Percentiles rank a stretch among this genome's conserved stretches.
These are phyloP conservation scores for Aspergillus sparsus DNA, from an alignment of 495 filamentous ascomycete genomes.

Conservation along the genomic window DNA sequence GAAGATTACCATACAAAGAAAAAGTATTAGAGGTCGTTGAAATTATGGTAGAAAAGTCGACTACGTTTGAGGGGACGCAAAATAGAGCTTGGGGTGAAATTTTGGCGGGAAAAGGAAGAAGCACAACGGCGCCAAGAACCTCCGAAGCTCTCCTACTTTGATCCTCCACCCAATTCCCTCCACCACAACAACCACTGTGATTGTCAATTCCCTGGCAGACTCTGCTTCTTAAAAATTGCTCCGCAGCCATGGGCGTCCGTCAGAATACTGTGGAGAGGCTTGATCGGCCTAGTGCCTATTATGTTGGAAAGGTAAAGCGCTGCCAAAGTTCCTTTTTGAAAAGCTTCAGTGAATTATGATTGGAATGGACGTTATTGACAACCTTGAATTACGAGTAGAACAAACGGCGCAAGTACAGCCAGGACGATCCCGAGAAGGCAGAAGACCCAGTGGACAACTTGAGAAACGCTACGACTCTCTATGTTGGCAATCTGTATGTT, in stretches of 20 bases:
- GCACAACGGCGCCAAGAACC: conserved; percentile 21
- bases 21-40: conserved; percentile 8
- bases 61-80: background rate
- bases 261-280: conserved; percentile 77
- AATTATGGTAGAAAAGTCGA: background rate
- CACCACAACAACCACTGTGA: background rate
- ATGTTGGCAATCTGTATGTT: conserved; percentile 92
- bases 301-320: conserved; percentile 64
- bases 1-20: background rate
- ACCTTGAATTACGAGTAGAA: conserved; percentile 50
- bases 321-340: conserved; percentile 24
- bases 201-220: background rate
- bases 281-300: conserved; percentile 89
- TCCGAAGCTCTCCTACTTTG: conserved; percentile 15
- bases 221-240: background rate
- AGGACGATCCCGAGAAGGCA: conserved; percentile 58
- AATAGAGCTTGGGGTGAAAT: conserved; percentile 12
- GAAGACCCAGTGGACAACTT: conserved; percentile 70
- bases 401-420: conserved; percentile 62
- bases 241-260: conserved; percentile 20
- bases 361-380: conserved; percentile 10
- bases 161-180: conserved; percentile 6
- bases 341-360: background rate
- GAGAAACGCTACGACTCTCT: conserved; percentile 87
- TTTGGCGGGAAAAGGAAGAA: conserved; percentile 14